Evolutionary conservation across 2,329 filamentous ascomycete species (phyloP).

Genomic region (Fusarium drepaniforme): DNA sequence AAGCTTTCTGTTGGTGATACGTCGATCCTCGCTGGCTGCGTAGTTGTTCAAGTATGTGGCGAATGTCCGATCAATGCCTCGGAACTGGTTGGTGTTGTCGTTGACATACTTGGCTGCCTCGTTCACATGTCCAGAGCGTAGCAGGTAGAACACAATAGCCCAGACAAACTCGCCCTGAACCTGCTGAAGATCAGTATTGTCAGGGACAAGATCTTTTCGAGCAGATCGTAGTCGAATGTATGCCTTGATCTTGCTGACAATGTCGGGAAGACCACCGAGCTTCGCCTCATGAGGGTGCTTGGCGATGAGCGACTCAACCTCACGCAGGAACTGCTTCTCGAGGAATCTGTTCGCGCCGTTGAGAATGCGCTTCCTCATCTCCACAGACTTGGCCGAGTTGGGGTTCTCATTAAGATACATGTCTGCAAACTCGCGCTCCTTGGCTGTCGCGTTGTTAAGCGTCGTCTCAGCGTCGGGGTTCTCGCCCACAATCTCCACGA

Average conservation of each 20-base stretch:
- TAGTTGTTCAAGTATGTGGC: constrained; percentile 89
- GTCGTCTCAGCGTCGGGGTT: constrained; percentile 69
- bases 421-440: constrained; percentile 80
- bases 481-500: constrained; percentile 84
- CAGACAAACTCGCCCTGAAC: constrained; percentile 88
- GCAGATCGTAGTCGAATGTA: constrained; percentile 86
- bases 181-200: constrained; percentile 84
- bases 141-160: constrained; percentile 92
- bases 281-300: constrained; percentile 91
- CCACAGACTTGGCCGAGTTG: constrained; percentile 72
- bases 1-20: constrained; percentile 78
- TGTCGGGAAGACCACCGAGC: constrained; percentile 88
- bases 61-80: constrained; percentile 92
- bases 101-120: constrained; percentile 92
- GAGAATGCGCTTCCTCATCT: constrained; percentile 83
- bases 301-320: constrained; percentile 81
- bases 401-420: constrained; percentile 82
- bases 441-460: constrained; percentile 73
- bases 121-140: constrained; percentile 84
- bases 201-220: constrained; percentile 86
- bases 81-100: constrained; percentile 82
- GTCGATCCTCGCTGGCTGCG: constrained; percentile 79
- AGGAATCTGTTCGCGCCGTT: constrained; percentile 83
- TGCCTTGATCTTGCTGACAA: constrained; percentile 90
- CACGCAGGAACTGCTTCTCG: constrained; percentile 83